These are phyloP conservation scores for Mucor irregularis DNA, from an alignment of 371 early-diverging fungal genomes.

Conservation along the genomic window DNA sequence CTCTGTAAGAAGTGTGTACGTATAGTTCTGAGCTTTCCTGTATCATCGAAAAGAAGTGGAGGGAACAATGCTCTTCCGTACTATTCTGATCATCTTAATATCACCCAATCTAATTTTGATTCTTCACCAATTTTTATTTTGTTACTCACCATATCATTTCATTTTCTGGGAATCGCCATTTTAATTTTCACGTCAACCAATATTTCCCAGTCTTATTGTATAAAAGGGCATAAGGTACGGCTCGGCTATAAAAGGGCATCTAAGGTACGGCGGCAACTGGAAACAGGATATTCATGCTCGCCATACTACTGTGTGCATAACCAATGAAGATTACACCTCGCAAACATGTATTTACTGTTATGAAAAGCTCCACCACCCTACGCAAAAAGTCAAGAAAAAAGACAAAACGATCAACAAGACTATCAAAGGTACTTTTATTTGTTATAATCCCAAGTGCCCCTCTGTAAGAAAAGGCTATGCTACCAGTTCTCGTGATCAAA, in stretches of 20 bases:
- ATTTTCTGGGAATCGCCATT: too few relatives aligned
- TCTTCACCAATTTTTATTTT: too few relatives aligned
- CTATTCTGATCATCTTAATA: too few relatives aligned
- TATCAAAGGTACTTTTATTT: not conserved
- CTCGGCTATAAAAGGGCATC: not conserved
- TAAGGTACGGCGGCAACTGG: not conserved
- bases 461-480: not conserved
- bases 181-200: too few relatives aligned
- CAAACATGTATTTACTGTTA: slow-evolving; percentile 3
- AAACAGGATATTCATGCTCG: not conserved
- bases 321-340: not conserved
- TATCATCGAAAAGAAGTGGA: too few relatives aligned
- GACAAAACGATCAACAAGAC: not conserved
- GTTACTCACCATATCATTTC: too few relatives aligned
- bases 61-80: too few relatives aligned
- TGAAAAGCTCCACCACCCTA: not conserved
- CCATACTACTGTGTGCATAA: not conserved
- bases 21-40: too few relatives aligned
- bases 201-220: too few relatives aligned
- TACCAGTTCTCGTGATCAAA: not conserved
- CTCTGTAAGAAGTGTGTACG: too few relatives aligned
- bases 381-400: not conserved
- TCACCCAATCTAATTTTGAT: too few relatives aligned
- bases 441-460: not conserved
- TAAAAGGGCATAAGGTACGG: not conserved